These are phyloP conservation scores for Picea glauca DNA, from an alignment of 75 land plant species.

Conservation along the genomic window DNA sequence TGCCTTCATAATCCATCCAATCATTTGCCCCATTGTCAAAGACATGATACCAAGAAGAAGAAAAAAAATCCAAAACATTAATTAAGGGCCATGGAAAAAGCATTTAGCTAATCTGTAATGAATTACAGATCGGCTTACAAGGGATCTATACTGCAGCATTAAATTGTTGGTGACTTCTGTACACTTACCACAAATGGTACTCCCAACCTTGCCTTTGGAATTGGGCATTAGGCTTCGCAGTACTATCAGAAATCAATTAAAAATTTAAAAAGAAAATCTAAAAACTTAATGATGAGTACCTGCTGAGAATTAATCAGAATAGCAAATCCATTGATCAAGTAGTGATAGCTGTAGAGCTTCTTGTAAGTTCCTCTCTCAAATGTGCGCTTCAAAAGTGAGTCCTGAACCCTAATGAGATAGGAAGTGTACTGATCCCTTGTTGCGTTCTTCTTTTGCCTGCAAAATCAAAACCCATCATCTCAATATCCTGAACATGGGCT, in stretches of 20 bases:
- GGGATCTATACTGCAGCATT: no score
- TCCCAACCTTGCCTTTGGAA: not conserved
- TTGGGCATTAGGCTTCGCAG: not conserved
- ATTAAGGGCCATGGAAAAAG: not conserved
- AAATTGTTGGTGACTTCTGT: no score
- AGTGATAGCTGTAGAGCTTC: slow-evolving; percentile 89
- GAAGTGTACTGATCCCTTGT: slow-evolving; percentile 17
- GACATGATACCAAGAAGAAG: not conserved
- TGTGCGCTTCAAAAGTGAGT: slow-evolving; percentile 49
- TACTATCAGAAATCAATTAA: not conserved
- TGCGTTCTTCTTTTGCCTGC: not conserved
- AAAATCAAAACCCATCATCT: not conserved
- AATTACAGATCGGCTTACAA: not conserved
- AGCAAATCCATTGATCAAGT: slow-evolving; percentile 84
- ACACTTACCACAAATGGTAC: not conserved
- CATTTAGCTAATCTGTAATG: not conserved
- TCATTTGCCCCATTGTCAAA: slow-evolving; percentile 3
- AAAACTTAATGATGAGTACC: slow-evolving; percentile 27
- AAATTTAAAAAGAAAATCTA: not conserved
- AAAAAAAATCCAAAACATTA: not conserved
- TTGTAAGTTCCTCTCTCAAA: slow-evolving; percentile 53
- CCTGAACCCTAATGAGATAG: slow-evolving; percentile 47
- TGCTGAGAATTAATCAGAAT: slow-evolving; percentile 62
- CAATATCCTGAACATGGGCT: not conserved
- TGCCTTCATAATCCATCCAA: slow-evolving; percentile 42